Conservation (phyloP, 306 rosid genomes). For the Trifolium pratense region DNA sequence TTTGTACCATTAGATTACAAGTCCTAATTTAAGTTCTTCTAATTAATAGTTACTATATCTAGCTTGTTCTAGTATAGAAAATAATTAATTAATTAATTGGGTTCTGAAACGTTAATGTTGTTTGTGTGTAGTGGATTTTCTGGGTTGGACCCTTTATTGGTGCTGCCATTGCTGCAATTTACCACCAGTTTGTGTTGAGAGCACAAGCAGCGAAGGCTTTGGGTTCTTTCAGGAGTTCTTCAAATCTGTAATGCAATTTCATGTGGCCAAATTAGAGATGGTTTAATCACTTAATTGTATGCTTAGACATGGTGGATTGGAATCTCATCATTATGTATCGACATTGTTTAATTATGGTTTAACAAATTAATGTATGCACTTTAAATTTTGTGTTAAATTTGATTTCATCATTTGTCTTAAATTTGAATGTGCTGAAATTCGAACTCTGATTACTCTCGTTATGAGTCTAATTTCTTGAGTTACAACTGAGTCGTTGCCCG, state of each 20-base stretch:
- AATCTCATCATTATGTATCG: conserved; percentile 4
- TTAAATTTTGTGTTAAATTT: not conserved
- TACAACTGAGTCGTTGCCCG: no score
- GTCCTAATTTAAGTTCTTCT: no score
- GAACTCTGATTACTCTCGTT: no score
- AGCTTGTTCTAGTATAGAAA: not conserved
- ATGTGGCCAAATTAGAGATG: not conserved
- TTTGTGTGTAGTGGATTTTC: conserved; percentile 50
- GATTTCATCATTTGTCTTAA: not conserved
- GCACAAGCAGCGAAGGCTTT: conserved; percentile 53
- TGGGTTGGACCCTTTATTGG: conserved; percentile 63
- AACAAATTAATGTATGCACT: not conserved
- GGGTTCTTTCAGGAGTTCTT: conserved; percentile 55
- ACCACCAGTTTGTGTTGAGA: conserved; percentile 56
- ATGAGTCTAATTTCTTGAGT: no score
- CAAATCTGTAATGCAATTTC: conserved; percentile 34
- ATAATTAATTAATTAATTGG: not conserved
- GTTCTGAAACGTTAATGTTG: not conserved
- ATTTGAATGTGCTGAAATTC: not conserved
- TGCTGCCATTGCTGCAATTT: conserved; percentile 55
- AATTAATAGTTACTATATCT: not conserved
- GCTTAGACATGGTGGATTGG: conserved; percentile 27
- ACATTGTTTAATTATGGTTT: conserved; percentile 8
- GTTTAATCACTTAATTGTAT: not conserved
- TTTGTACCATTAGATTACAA: no score